These are phyloP conservation scores for Cardiosporidium cionae DNA, from an alignment of 169 alveolate species.

Conservation along the genomic window DNA sequence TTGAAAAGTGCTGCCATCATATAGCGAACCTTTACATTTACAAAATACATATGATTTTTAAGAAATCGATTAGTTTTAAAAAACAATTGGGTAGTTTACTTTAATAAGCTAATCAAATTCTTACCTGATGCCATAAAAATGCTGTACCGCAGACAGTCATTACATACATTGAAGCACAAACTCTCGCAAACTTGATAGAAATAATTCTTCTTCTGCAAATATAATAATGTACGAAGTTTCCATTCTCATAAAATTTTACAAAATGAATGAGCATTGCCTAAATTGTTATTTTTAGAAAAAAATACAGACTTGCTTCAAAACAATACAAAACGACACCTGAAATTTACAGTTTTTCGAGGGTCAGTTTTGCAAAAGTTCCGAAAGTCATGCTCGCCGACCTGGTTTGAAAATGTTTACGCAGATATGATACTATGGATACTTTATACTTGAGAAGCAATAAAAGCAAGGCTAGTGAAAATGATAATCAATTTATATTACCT, in stretches of 20 bases:
- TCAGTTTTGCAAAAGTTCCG: constrained; percentile 77
- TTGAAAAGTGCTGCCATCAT: neutral
- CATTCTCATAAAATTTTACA: no score
- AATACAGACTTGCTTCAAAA: no score
- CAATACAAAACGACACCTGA: neutral
- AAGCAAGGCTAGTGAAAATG: no score
- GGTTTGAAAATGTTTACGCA: neutral
- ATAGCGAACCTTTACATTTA: neutral
- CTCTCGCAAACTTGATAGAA: neutral
- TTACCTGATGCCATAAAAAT: constrained; percentile 31
- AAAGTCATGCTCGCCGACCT: constrained; percentile 74
- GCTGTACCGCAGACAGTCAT: constrained; percentile 26
- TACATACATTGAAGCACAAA: neutral
- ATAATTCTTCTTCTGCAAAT: constrained; percentile 11
- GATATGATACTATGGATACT: neutral
- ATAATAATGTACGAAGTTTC: no score
- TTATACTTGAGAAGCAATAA: constrained; percentile 25
- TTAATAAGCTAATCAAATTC: no score
- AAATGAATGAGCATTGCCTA: no score
- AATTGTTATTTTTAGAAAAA: no score
- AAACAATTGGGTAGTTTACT: no score
- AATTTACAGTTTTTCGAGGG: neutral
- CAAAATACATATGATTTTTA: no score
- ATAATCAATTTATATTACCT: no score
- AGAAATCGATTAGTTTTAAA: no score